These are phyloP conservation scores for Skeletonema costatum DNA, from an alignment of 108 stramenopile genomes.

Conservation along the genomic window DNA sequence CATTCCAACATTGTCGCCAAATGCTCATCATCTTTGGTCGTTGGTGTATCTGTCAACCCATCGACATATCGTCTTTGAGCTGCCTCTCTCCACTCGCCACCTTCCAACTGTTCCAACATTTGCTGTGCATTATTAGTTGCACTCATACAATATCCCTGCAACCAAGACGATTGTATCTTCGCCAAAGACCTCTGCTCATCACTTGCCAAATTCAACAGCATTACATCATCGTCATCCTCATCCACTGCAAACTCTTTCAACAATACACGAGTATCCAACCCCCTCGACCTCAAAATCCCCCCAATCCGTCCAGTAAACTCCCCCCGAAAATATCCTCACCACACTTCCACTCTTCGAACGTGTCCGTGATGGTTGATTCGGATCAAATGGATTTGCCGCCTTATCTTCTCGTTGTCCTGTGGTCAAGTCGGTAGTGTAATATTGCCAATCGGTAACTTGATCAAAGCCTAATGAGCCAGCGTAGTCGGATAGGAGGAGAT, in stretches of 20 bases:
- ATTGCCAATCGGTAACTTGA: constrained; percentile 77
- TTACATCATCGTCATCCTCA: constrained; percentile 8
- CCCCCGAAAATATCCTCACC: constrained; percentile 76
- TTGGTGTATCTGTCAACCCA: constrained; percentile 36
- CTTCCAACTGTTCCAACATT: constrained; percentile 22
- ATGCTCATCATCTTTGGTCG: constrained; percentile 66
- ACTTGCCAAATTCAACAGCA: constrained; percentile 44
- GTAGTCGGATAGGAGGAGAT: constrained; percentile 67
- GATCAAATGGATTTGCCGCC: constrained; percentile 70
- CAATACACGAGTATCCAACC: constrained; percentile 68
- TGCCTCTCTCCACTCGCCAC: constrained; percentile 61
- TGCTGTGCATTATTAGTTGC: constrained; percentile 9
- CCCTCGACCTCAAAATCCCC: constrained; percentile 51
- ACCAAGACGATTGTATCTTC: constrained; percentile 59
- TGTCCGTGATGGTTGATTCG: constrained; percentile 66
- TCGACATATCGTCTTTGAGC: constrained; percentile 57
- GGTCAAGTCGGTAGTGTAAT: constrained; percentile 54
- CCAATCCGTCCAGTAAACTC: constrained; percentile 64
- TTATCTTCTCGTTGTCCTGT: constrained; percentile 43
- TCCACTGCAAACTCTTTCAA: constrained; percentile 80
- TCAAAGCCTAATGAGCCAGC: constrained; percentile 74
- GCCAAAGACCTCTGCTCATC: constrained; percentile 54
- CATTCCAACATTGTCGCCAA: constrained; percentile 44
- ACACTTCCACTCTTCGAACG: constrained; percentile 70
- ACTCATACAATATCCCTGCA: constrained; percentile 13